phyloP scores from a whole-genome alignment of 2,329 filamentous ascomycete genomes.

The Fusarium circinatum region DNA sequence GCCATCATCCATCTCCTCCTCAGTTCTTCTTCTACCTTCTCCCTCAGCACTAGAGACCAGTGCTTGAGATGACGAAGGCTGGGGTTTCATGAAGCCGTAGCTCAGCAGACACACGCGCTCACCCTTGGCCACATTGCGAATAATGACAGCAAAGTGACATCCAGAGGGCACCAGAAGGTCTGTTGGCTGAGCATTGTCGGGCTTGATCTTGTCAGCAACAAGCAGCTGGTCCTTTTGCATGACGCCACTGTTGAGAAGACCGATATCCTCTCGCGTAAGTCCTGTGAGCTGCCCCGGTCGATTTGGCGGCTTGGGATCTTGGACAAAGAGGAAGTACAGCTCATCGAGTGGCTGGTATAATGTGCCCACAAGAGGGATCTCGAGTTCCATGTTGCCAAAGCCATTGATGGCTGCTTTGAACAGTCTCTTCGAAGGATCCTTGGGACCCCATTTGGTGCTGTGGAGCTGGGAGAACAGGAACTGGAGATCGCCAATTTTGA shows the following conservation, averaged over 20 bases:
- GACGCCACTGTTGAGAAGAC: neutral
- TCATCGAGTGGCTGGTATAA: neutral
- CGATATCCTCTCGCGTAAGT: neutral
- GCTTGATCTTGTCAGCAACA: constrained; percentile 7
- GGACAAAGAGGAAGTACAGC: constrained; percentile 1
- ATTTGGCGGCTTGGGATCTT: neutral
- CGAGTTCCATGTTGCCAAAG: neutral
- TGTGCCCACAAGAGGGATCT: neutral
- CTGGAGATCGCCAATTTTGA: constrained; percentile 12
- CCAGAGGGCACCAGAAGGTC: neutral
- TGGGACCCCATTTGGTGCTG: constrained; percentile 5
- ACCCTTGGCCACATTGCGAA: neutral
- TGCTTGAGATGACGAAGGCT: neutral
- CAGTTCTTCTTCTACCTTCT: neutral
- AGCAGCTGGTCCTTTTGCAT: neutral
- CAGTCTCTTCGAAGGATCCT: constrained; percentile 30
- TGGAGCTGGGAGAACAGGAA: constrained; percentile 27
- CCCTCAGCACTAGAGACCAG: neutral
- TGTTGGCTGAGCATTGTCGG: neutral
- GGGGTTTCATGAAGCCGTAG: neutral
- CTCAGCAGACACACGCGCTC: neutral
- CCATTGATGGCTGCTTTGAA: constrained; percentile 19
- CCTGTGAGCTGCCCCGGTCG: neutral
- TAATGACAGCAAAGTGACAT: neutral
- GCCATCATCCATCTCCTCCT: neutral